These are phyloP conservation scores for Leccinum subatratum DNA, from an alignment of 1,284 basidiomycete species.

Conservation along the genomic window DNA sequence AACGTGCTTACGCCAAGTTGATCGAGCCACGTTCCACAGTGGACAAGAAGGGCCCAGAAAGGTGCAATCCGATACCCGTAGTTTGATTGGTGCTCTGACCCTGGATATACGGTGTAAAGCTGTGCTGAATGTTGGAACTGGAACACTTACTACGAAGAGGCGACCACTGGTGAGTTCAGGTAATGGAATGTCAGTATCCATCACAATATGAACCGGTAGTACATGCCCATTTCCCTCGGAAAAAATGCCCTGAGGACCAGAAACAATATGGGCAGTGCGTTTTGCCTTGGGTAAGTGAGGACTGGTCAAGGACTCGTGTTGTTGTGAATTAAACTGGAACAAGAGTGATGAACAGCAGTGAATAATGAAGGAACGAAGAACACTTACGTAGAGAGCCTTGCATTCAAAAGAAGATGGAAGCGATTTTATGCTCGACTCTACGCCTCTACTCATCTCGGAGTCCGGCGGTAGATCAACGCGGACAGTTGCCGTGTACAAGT, in stretches of 20 bases:
- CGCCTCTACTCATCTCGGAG: constrained; percentile 12
- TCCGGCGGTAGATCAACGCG: constrained; percentile 8
- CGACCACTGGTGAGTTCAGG: constrained; percentile 23
- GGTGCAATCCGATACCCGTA: constrained; percentile 86
- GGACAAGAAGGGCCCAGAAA: constrained; percentile 89
- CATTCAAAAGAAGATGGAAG: constrained; percentile 16
- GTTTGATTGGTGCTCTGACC: constrained; percentile 86
- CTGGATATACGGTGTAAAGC: constrained; percentile 28
- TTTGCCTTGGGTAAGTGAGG: constrained; percentile 1
- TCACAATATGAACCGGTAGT: background rate
- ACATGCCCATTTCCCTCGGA: constrained; percentile 10
- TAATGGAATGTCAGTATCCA: background rate
- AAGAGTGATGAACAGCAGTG: background rate
- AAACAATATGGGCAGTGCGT: constrained; percentile 8
- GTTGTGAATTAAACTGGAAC: constrained; percentile 18
- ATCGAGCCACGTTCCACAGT: constrained; percentile 95
- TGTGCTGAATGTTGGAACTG: background rate
- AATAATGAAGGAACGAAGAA: background rate
- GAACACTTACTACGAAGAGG: constrained; percentile 65
- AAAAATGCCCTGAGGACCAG: constrained; percentile 13
- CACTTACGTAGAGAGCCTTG: constrained; percentile 18
- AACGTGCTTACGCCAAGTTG: constrained; percentile 67
- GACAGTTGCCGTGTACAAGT: constrained; percentile 17
- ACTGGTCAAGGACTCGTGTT: constrained; percentile 3
- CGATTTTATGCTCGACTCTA: constrained; percentile 15